Conservation (phyloP, 2,329 filamentous ascomycete species). For the Fusarium incarnatum region DNA sequence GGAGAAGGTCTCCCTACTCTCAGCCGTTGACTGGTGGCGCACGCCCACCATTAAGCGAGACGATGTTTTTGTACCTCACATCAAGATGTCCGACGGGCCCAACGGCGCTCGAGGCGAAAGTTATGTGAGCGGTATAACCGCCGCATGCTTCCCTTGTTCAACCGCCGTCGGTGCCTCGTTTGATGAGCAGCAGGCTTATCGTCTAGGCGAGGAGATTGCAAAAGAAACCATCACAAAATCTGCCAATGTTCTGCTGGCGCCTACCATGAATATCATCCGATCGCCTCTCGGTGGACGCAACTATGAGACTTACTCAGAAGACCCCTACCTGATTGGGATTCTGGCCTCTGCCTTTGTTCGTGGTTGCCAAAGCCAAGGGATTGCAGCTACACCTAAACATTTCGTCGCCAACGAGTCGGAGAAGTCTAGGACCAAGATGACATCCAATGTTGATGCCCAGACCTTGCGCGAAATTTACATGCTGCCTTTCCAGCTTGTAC, state of each 20-base stretch:
- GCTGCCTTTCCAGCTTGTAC: conserved; percentile 6
- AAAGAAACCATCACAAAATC: conserved; percentile 12
- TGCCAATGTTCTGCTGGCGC: conserved; percentile 6
- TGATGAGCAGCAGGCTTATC: not conserved
- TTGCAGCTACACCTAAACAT: conserved; percentile 14
- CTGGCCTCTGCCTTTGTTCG: conserved; percentile 13
- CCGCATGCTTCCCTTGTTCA: conserved; percentile 16
- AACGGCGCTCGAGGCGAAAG: conserved; percentile 3
- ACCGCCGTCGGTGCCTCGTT: not conserved
- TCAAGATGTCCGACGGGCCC: conserved; percentile 11
- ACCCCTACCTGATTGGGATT: not conserved
- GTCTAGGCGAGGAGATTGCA: not conserved
- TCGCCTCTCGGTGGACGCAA: conserved; percentile 10
- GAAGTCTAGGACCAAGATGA: conserved; percentile 10
- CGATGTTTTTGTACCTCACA: conserved; percentile 7
- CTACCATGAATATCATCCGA: conserved; percentile 12
- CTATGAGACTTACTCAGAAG: conserved; percentile 20
- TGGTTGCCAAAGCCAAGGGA: conserved; percentile 5
- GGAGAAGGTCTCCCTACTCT: not conserved
- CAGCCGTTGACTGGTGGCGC: conserved; percentile 17
- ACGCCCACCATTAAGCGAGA: conserved; percentile 6
- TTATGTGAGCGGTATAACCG: conserved; percentile 15
- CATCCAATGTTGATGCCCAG: conserved; percentile 4
- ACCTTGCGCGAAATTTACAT: conserved; percentile 12
- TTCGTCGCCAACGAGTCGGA: conserved; percentile 20